Evolutionary conservation across 768 basidiomycete species (phyloP), one percentile per base, ranked within the genome.

Genomic region (Artomyces pyxidatus): DNA sequence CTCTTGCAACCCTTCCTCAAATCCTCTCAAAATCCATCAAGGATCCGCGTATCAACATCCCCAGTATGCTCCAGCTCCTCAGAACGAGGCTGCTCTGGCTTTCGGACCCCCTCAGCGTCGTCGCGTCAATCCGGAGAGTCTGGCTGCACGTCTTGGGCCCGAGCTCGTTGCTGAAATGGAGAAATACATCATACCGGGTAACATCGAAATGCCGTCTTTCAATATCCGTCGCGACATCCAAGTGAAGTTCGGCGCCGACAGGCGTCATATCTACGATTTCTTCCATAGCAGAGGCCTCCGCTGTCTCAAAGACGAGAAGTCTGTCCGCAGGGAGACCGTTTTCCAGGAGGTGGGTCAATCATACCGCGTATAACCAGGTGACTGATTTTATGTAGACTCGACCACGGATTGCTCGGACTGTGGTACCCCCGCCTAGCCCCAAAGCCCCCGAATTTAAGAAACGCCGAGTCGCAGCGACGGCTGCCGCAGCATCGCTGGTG

Each of bases 241-340:
- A 64, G 75, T 80, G 59, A 76, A 80, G 40, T 84, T 83, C 61
- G 71, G 69, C 51, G 80, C 85, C 50, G 84, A 87, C 61, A 71
- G 85, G 55, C 68, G 85, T 55, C 84, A 85, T 56, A 79, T 87
- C 54, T 87, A 87, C 60, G 85, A 87, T 64, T 86, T 86, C 63
- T 86, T 84, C 65, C 85, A 86, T 63, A 74, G 71, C 58, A 68
- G 71, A 58, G 76, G 71, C 48, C 49, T 63, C 27, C 59, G 64
- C n/a, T 64, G 45, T 35, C 45, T 52, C 29, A 55, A 48, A 49
- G 39, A 58, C 47, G 49, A 61, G 58, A 42, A 58, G 22, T 23
- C 42, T 1, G 46, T 51, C 50, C 56, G 49, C 27, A 59, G 42
- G 50, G 54, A 37, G 43, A 43, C 41, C 11, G 53, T 42, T 23